Base-by-base conservation (phyloP, 108 stramenopile genomes). In the Thalassiosira profunda region DNA sequence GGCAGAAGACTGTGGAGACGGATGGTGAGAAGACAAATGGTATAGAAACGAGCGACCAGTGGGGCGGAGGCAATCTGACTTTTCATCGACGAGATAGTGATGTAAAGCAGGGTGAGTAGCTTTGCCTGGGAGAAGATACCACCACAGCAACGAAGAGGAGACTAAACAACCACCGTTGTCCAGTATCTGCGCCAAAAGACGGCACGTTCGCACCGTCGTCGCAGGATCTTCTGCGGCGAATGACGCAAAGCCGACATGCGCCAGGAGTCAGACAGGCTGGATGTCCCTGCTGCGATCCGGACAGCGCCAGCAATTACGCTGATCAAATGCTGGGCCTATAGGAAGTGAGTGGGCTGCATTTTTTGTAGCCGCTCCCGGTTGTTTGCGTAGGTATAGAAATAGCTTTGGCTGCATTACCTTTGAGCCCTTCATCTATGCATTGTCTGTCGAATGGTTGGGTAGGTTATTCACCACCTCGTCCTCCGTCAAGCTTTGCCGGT, bases 271-370 rank as follows among this genome's bases (percentile, higher is more conserved):
- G 90, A 44, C 74, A 75, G 41, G 47, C 84, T 10, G 94, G 86
- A 10, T 95, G 91, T 72, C 91, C 94, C 10, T 92, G 94, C 47
- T 95, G 93, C 48, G 87, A 91, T 72, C 94, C 91, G 12, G 87
- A 90, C 31, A 64, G 62, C 40, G 63, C 63, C 14, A 58, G 28
- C 42, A 74, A 43, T 41, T 74, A 74, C 42, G 63, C 21, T 14
- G 72, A 74, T 65, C 58, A 74, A 18, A 58, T 74, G 72, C 58
- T 74, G 72, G 44, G 18, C 3, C 3, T 12, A 20, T n/a, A 9
- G 46, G 11, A 12, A 36, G 40, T 18, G 26, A 36, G 14, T 3
- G 49, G 5, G 30, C 11, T 44, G 44, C 17, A 51, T 36, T 43
- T 55, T 18, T 55, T 0, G 26, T 21, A 5, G 11, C 5, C n/a